Evolutionary conservation across 1,139 yeast genomes (phyloP).

Genomic region (Sugiyamaella sp.): DNA sequence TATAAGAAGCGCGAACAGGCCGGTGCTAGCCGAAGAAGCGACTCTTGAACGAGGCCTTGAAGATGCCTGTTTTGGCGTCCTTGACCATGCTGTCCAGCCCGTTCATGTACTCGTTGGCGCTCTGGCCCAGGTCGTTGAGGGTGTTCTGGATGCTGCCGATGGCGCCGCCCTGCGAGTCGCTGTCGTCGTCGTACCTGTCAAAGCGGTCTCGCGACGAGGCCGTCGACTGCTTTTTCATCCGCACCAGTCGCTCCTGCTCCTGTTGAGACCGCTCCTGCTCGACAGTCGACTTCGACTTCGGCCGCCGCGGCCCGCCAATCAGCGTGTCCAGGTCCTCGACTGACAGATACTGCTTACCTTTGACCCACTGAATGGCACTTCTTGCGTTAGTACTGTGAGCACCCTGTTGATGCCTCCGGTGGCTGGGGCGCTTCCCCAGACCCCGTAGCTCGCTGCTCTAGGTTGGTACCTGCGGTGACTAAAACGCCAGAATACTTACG

Average conservation of each 20-base stretch:
- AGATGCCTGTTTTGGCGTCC: slow-evolving; percentile 35
- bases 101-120: slow-evolving; percentile 39
- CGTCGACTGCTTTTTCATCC: slow-evolving; percentile 17
- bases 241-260: slow-evolving; percentile 32
- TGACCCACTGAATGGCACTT: slow-evolving; percentile 84
- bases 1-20: too few relatives aligned
- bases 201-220: slow-evolving; percentile 8
- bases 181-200: slow-evolving; percentile 4
- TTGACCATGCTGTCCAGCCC: slow-evolving; percentile 36
- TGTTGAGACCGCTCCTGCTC: slow-evolving; percentile 34
- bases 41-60: slow-evolving; percentile 38
- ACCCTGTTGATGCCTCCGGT: not conserved
- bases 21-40: slow-evolving; percentile 34
- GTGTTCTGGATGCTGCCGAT: slow-evolving; percentile 38
- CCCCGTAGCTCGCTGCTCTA: too few relatives aligned
- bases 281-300: slow-evolving; percentile 40
- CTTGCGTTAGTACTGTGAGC: slow-evolving; percentile 43
- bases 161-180: slow-evolving; percentile 28
- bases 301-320: slow-evolving; percentile 47
- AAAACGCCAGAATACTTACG: slow-evolving; percentile 6
- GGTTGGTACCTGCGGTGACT: not conserved
- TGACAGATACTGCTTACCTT: slow-evolving; percentile 66
- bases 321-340: slow-evolving; percentile 54
- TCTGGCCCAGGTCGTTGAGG: slow-evolving; percentile 40
- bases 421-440: too few relatives aligned